A percentile compares a stretch with the other conserved stretches of the same genome.
phyloP scores from a whole-genome alignment of 768 basidiomycete genomes.

The Lepiota venenata region DNA sequence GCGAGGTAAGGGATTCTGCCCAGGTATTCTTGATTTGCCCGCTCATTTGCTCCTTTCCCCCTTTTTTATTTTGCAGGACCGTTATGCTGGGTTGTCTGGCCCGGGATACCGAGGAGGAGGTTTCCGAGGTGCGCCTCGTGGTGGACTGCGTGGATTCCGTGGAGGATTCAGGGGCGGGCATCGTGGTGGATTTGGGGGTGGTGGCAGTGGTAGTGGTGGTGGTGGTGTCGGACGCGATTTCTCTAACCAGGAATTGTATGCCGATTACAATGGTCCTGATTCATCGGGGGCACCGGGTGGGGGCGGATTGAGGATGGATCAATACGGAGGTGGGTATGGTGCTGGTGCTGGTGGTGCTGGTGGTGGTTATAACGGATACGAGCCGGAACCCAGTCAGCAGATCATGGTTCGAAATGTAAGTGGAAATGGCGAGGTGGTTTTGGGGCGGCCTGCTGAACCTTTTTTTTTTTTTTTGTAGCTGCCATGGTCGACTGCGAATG shows the following conservation, averaged over 20 bases:
- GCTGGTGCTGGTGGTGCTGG: constrained; percentile 33
- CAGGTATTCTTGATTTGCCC: not conserved
- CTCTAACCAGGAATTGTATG: constrained; percentile 87
- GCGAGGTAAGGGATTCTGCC: constrained; percentile 58
- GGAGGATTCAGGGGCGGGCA: constrained; percentile 49
- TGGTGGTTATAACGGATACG: constrained; percentile 34
- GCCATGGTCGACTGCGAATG: constrained; percentile 98
- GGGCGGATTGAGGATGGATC: constrained; percentile 36
- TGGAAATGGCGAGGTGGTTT: constrained; percentile 18
- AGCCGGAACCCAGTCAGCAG: constrained; percentile 89
- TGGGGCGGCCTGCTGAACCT: not conserved
- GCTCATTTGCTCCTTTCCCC: not conserved
- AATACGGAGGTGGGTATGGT: constrained; percentile 28
- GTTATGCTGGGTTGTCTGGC: constrained; percentile 83
- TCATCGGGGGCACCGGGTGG: constrained; percentile 43
- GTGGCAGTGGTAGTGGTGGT: constrained; percentile 56
- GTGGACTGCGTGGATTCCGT: constrained; percentile 43
- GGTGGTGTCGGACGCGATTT: constrained; percentile 71
- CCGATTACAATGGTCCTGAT: constrained; percentile 90
- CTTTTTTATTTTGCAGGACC: constrained; percentile 67
- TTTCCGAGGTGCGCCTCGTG: constrained; percentile 39
- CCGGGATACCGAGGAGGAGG: constrained; percentile 64
- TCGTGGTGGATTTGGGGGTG: constrained; percentile 48
- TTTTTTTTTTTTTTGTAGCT: constrained; percentile 44
- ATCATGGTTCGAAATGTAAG: constrained; percentile 98